Evolutionary conservation across 1,284 basidiomycete species (phyloP), one percentile per base, ranked within the genome.

Genomic region (Cutaneotrichosporon dermatis): DNA sequence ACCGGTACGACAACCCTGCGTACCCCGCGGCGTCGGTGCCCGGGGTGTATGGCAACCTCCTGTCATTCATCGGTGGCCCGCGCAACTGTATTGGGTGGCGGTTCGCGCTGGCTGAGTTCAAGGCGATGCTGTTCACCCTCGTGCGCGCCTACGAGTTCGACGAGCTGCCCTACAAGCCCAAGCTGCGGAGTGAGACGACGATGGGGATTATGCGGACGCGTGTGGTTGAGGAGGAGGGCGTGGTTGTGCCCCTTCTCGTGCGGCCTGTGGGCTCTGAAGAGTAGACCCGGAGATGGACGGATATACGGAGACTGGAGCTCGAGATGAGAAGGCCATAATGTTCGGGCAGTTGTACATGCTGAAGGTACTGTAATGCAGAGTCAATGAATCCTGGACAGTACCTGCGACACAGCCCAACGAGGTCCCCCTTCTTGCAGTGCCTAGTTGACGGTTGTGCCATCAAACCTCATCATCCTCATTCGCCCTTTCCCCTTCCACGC

Each of bases 41-140:
- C 39, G 85, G 85, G n/a, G 69, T 87, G 60, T 85, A 82, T 11
- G 55, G 48, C 15, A 37, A 37, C 15, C 55, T 51, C n/a, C 10
- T 41, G 34, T 86, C 85, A n/a, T 88, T 88, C 73, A 76, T 86
- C 51, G 33, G 78, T 59, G 85, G 84, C 39, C 82, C 83, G 66
- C 77, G 86, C 55, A 82, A 83, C 25, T 86, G 85, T 70, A 86
- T 87, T 65, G 85, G 86, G 5, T 86, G 82, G 69, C 82, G 82
- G 65, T 87, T 88, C 66, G 84, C 85, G 5, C 66, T 88, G 49
- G 79, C 80, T 41, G 85, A 88, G 66, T 82, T 80, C 74, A 86
- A 85, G 66, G 82, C 80, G 0, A 69, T 85, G 4, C 61, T 85
- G 3, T 85, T 83, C 65, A 79, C 80, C 0, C 76, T 85, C 3